Conservation (phyloP, 1,139 yeast species). For the Magnusiomyces sp. region DNA sequence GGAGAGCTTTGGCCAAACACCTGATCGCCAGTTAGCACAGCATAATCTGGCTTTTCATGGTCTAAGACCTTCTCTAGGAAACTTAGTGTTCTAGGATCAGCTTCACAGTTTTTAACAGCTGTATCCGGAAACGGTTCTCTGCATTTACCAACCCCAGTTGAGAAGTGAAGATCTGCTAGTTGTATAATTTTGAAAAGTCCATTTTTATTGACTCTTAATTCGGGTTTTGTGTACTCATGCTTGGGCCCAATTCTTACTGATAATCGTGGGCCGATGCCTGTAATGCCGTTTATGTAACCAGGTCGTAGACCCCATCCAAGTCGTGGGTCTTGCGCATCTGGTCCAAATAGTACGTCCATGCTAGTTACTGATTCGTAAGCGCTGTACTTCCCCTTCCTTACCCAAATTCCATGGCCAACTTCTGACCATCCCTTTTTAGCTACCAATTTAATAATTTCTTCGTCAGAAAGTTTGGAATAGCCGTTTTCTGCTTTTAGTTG, state of each 20-base stretch:
- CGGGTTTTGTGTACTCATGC: conserved; percentile 21
- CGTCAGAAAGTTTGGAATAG: conserved; percentile 1
- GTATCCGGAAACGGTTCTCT: conserved; percentile 52
- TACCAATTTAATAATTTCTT: conserved; percentile 1
- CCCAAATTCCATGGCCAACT: conserved; percentile 43
- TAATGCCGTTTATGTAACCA: conserved; percentile 25
- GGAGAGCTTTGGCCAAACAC: conserved; percentile 61
- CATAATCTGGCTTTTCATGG: conserved; percentile 67
- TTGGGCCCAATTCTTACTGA: conserved; percentile 34
- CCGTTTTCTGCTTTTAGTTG: conserved; percentile 13
- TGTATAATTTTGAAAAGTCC: conserved; percentile 68
- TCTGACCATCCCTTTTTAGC: conserved; percentile 33
- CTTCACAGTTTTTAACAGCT: conserved; percentile 44
- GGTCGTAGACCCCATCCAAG: conserved; percentile 51
- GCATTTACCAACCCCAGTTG: conserved; percentile 70
- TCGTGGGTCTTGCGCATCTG: conserved; percentile 69
- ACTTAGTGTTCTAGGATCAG: conserved; percentile 59
- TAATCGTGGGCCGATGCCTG: conserved; percentile 25
- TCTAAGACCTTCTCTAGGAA: conserved; percentile 61
- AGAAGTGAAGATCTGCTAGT: conserved; percentile 78
- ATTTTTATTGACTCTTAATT: conserved; percentile 34
- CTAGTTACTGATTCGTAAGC: conserved; percentile 34
- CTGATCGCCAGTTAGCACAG: conserved; percentile 83
- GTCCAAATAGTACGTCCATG: conserved; percentile 64
- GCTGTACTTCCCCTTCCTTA: conserved; percentile 35